A percentile compares a stretch with the other conserved stretches of the same genome.
phyloP scores from a whole-genome alignment of 495 filamentous ascomycete genomes.

The Glonium stellatum region DNA sequence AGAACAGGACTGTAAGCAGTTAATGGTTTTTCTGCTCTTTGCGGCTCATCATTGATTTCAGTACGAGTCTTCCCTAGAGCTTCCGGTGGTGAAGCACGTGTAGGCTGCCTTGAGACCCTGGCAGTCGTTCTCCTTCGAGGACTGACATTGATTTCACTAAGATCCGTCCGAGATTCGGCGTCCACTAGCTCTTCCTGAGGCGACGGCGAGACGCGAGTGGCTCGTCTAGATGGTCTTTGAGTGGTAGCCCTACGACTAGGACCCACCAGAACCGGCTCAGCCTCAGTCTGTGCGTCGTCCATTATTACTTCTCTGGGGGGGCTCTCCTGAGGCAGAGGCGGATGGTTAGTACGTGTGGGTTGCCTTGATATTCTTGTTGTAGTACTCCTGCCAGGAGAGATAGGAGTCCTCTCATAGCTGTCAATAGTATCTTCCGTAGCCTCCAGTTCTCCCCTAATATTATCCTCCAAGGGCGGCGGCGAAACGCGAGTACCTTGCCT shows the following conservation, averaged over 20 bases:
- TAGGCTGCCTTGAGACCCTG: slow-evolving; percentile 1
- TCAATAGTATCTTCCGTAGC: background rate
- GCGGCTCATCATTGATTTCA: background rate
- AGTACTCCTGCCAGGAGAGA: background rate
- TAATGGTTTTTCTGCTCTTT: too few relatives aligned
- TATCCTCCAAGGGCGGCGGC: too few relatives aligned
- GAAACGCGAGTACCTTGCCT: background rate
- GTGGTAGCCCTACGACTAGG: background rate
- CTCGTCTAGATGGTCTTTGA: too few relatives aligned
- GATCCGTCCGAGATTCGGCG: too few relatives aligned
- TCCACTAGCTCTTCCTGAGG: too few relatives aligned
- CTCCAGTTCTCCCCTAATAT: background rate
- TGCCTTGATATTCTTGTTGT: background rate
- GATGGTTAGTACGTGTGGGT: background rate
- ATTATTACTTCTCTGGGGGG: background rate
- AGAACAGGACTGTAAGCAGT: too few relatives aligned
- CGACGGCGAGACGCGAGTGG: too few relatives aligned
- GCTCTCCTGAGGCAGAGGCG: background rate
- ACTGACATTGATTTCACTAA: too few relatives aligned
- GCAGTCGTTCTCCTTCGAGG: too few relatives aligned
- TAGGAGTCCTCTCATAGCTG: background rate
- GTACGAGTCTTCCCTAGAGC: background rate
- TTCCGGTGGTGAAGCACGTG: background rate
- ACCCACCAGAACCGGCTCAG: background rate
- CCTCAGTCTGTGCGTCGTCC: background rate